These are phyloP conservation scores for Juglanconis oblonga DNA, from an alignment of 2,329 filamentous ascomycete genomes.

Conservation along the genomic window DNA sequence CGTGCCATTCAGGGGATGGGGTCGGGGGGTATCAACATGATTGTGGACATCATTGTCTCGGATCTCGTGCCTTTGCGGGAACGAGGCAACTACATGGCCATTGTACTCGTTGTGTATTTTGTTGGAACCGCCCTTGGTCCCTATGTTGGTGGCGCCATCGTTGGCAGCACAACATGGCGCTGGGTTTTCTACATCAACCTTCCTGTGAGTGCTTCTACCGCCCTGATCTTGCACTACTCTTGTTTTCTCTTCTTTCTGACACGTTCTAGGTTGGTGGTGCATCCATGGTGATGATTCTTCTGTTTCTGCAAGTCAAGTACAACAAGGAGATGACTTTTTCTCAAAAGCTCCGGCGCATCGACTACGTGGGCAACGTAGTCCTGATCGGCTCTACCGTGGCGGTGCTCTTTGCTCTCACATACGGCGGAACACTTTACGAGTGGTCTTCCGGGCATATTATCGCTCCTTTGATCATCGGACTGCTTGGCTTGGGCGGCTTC, in stretches of 20 bases:
- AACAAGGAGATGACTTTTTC: constrained; percentile 20
- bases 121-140: constrained; percentile 31
- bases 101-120: constrained; percentile 29
- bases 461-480: constrained; percentile 39
- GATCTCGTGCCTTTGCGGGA: constrained; percentile 46
- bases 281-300: no score
- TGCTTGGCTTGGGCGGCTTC: constrained; percentile 12
- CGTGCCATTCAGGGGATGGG: constrained; percentile 19
- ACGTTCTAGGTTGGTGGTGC: no score
- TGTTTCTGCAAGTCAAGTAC: constrained; percentile 37
- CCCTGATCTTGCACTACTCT: no score
- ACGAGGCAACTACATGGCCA: constrained; percentile 36
- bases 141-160: constrained; percentile 24
- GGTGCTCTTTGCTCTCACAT: constrained; percentile 40
- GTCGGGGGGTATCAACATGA: constrained; percentile 17
- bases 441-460: constrained; percentile 37
- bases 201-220: background rate
- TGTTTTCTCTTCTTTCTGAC: no score
- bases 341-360: constrained; percentile 26
- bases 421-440: constrained; percentile 34
- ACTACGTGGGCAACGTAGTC: constrained; percentile 30
- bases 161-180: constrained; percentile 29
- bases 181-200: constrained; percentile 36
- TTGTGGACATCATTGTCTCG: constrained; percentile 23
- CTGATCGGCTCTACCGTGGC: constrained; percentile 27